These are phyloP conservation scores for Seiridium cupressi DNA, from an alignment of 2,329 filamentous ascomycete species.

Conservation along the genomic window DNA sequence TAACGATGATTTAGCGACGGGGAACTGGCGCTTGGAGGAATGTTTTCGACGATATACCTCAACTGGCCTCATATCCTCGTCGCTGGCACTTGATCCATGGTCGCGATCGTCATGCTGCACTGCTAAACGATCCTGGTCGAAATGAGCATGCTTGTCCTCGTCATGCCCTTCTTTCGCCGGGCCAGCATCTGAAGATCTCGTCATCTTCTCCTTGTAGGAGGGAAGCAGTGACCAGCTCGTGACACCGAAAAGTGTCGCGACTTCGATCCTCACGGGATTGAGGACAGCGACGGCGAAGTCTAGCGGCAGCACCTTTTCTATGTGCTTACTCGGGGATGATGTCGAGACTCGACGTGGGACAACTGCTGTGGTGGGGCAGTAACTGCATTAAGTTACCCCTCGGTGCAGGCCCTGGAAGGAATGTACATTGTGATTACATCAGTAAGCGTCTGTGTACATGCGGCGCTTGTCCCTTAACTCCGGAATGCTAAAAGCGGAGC, in stretches of 20 bases:
- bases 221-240: neutral
- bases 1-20: neutral
- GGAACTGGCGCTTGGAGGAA: neutral
- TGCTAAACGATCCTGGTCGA: constrained; percentile 13
- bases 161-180: constrained; percentile 13
- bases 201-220: constrained; percentile 12
- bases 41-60: constrained; percentile 39
- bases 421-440: no score
- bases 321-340: neutral
- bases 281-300: no score
- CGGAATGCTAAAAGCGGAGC: neutral
- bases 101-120: constrained; percentile 31
- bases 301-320: neutral
- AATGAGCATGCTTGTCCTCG: constrained; percentile 25
- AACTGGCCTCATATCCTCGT: constrained; percentile 49
- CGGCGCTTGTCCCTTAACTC: no score
- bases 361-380: neutral
- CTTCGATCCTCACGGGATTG: neutral
- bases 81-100: constrained; percentile 42
- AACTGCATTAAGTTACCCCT: neutral
- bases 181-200: constrained; percentile 9
- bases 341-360: neutral
- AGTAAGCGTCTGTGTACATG: no score
- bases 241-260: neutral
- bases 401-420: neutral